phyloP scores from a whole-genome alignment of 257 asterid genomes.

The Catharanthus roseus region DNA sequence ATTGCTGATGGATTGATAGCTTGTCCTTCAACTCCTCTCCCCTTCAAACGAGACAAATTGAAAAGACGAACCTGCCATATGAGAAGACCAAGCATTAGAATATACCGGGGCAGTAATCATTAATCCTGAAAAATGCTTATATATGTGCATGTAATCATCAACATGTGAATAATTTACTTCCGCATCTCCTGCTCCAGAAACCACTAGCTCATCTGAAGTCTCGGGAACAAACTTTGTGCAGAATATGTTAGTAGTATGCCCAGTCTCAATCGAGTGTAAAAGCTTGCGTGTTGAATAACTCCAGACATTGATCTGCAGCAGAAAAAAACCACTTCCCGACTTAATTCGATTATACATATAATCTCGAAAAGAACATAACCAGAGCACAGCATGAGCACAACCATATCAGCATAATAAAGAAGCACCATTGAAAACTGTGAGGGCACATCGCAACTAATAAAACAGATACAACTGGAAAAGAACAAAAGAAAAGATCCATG shows the following conservation, averaged over 20 bases:
- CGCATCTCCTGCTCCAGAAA: slow-evolving; percentile 98
- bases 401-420: background rate
- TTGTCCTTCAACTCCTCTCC: slow-evolving; percentile 46
- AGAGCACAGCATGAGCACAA: background rate
- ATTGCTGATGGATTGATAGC: slow-evolving; percentile 56
- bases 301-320: slow-evolving; percentile 90
- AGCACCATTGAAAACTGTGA: background rate
- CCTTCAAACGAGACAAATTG: slow-evolving; percentile 60
- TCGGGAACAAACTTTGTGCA: slow-evolving; percentile 95
- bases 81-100: slow-evolving; percentile 12
- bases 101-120: background rate
- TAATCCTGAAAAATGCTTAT: slow-evolving; percentile 2
- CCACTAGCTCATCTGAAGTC: slow-evolving; percentile 86
- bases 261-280: slow-evolving; percentile 83
- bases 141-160: background rate
- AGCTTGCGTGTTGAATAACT: slow-evolving; percentile 63
- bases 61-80: slow-evolving; percentile 84
- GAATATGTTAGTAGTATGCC: slow-evolving; percentile 90
- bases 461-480: background rate
- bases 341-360: background rate
- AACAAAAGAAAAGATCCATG: background rate
- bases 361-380: background rate
- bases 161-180: slow-evolving; percentile 54
- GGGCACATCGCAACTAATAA: background rate
- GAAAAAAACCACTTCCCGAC: slow-evolving; percentile 7